These are phyloP conservation scores for Boletus sp. DNA, from an alignment of 768 basidiomycete species.

Conservation along the genomic window DNA sequence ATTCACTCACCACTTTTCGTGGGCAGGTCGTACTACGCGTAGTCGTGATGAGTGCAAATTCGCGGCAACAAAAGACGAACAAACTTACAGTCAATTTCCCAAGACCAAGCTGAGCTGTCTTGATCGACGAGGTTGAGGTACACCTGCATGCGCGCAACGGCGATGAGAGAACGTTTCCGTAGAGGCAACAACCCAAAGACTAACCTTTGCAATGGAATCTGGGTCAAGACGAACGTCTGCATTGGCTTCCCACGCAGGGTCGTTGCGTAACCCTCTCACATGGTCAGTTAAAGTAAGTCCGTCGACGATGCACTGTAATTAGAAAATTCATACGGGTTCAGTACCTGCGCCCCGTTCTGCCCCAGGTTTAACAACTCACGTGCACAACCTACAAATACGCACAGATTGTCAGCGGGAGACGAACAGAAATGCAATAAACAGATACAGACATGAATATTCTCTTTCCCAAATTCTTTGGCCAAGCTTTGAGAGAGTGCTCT, in stretches of 20 bases:
- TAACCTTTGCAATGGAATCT: conserved; percentile 66
- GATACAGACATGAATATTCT: conserved; percentile 64
- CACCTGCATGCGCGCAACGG: conserved; percentile 37
- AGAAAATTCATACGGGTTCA: background rate
- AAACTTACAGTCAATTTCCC: conserved; percentile 74
- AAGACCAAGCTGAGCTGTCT: conserved; percentile 71
- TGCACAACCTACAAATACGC: conserved; percentile 52
- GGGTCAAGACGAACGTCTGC: conserved; percentile 53
- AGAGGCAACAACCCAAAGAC: conserved; percentile 13
- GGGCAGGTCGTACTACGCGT: conserved; percentile 47
- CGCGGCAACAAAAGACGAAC: background rate
- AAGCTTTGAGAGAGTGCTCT: conserved; percentile 68
- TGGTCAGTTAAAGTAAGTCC: conserved; percentile 49
- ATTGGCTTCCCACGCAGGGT: conserved; percentile 44
- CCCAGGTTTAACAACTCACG: conserved; percentile 39
- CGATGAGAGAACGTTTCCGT: background rate
- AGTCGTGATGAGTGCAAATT: background rate
- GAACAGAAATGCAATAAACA: background rate
- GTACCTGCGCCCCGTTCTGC: background rate
- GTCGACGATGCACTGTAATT: conserved; percentile 61
- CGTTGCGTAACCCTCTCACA: conserved; percentile 28
- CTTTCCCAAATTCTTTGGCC: conserved; percentile 70
- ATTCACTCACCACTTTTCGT: conserved; percentile 47
- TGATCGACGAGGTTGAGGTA: conserved; percentile 68
- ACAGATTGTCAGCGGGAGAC: background rate